These are phyloP conservation scores for Lepidium africanum DNA, from an alignment of 345 rosid species.

Conservation along the genomic window DNA sequence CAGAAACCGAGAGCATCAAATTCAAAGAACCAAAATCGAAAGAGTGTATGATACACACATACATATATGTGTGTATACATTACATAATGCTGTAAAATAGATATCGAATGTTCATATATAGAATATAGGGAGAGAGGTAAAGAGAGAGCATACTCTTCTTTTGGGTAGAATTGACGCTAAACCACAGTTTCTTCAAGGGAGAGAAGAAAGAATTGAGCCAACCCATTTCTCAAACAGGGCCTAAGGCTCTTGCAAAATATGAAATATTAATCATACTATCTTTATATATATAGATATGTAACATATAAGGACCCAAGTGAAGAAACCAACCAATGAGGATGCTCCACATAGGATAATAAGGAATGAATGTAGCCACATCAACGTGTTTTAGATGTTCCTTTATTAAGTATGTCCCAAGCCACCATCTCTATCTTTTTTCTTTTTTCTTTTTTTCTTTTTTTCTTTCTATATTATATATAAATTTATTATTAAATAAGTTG, in stretches of 20 bases:
- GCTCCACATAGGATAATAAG: slow-evolving; percentile 18
- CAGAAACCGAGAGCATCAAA: background rate
- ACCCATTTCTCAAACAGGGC: slow-evolving; percentile 49
- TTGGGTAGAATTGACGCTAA: slow-evolving; percentile 59
- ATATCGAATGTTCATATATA: no score
- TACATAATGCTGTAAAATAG: background rate
- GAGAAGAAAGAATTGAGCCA: slow-evolving; percentile 89
- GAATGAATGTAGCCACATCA: slow-evolving; percentile 24
- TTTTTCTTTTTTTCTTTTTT: background rate
- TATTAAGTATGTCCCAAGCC: slow-evolving; percentile 31
- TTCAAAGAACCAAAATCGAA: background rate
- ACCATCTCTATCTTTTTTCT: slow-evolving; percentile 25
- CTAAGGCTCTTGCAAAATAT: slow-evolving; percentile 35
- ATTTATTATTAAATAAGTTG: slow-evolving; percentile 6
- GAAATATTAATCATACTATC: slow-evolving; percentile 2
- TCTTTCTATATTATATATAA: background rate
- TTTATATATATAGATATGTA: slow-evolving; percentile 5
- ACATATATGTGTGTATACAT: background rate
- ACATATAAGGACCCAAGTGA: slow-evolving; percentile 8
- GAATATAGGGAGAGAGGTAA: slow-evolving; percentile 4
- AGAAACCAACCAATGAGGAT: slow-evolving; percentile 4
- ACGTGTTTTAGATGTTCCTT: slow-evolving; percentile 29
- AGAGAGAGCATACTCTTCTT: slow-evolving; percentile 50
- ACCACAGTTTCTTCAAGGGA: slow-evolving; percentile 91
- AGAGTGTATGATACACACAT: no score